Evolutionary conservation across 2,329 filamentous ascomycete species (phyloP), one percentile per base, ranked within the genome.

Genomic region (Venturia effusa): DNA sequence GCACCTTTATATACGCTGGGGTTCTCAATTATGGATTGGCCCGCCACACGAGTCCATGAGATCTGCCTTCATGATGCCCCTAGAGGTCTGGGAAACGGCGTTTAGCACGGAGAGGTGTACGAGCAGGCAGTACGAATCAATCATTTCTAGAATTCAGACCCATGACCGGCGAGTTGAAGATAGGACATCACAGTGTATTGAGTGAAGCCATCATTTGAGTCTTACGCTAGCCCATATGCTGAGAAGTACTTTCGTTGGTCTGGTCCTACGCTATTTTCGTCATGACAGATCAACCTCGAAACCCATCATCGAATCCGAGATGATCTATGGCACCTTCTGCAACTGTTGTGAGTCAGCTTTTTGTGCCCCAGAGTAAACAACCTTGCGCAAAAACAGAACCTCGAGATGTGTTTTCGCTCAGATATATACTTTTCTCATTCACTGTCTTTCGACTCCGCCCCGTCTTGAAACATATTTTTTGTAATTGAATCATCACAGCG

Each of bases 401-500:
- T n/a, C n/a, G n/a, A n/a, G n/a, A n/a, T n/a, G n/a, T n/a, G n/a
- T 57, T 32, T 8, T 57, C 17, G 27, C 51, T 57, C 51, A 57
- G 51, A 57, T 57, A 27, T 57, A 57, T 57, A 57, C 51, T 34
- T 57, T 60, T 60, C 59, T 60, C 59, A 60, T 60, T 60, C 59
- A 60, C 15, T 27, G 40, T 27, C 37, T 43, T n/a, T 59, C 32
- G 37, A 59, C 55, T 60, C 59, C 59, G 59, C 59, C 59, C 59
- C 59, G 59, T 60, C 59, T 60, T 60, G 59, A 60, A 60, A 60
- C 59, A 60, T 60, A n/a, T 60, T 60, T 60, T 60, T 40, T 40
- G 59, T 40, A 60, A 40, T 60, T 60, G 27, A 40, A 43, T 60
- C 59, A 60, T 60, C 59, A 60, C 24, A 27, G n/a, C 24, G 51